Base-by-base conservation (phyloP, 257 asterid genomes). In the Solanum dulcamara region DNA sequence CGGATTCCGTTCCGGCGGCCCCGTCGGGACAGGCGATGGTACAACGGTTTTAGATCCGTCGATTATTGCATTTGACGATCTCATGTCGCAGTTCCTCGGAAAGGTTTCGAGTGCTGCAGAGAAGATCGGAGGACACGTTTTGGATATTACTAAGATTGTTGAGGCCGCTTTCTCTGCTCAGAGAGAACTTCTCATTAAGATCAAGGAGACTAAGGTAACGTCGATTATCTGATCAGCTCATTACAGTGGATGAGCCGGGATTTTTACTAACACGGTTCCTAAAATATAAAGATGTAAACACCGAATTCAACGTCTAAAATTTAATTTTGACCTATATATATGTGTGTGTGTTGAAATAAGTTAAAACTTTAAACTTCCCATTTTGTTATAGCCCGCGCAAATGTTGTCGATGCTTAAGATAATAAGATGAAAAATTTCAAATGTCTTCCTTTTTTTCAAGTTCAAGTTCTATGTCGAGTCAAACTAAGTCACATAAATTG, bases 51-150 rank as follows among this genome's bases (percentile, higher is more conserved):
- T 89, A 89, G 98, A 96, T 96, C 99, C 99, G 83, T 89, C 98
- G 66, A 92, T 95, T 71, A 51, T 94, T 46, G 98, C 96, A 62
- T 95, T 88, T 60, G 98, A 92, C 83, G 98, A 93, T 90, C 92
- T 96, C 85, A 90, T 91, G 40, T 87, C 96, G 87, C 89, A 93
- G 89, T 90, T 46, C 81, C 95, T 93, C 6, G 87, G 87, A 59
- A 92, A 94, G 91, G 90, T 94, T 64, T 81, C 67, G 26, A 89
- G 81, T 89, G 95, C 94, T 67, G 99, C 91, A 15, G 96, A 92
- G 93, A 93, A 92, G 93, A 95, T 96, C 53, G 99, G 99, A 32
- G 99, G 97, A 83, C 90, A 87, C 86, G 97, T 96, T 88, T 83
- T 90, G 82, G 98, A 95, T 71, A 90, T 93, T 46, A 91, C 97